Evolutionary conservation across 2,329 filamentous ascomycete species (phyloP).

Genomic region (Cryphonectria radicalis): DNA sequence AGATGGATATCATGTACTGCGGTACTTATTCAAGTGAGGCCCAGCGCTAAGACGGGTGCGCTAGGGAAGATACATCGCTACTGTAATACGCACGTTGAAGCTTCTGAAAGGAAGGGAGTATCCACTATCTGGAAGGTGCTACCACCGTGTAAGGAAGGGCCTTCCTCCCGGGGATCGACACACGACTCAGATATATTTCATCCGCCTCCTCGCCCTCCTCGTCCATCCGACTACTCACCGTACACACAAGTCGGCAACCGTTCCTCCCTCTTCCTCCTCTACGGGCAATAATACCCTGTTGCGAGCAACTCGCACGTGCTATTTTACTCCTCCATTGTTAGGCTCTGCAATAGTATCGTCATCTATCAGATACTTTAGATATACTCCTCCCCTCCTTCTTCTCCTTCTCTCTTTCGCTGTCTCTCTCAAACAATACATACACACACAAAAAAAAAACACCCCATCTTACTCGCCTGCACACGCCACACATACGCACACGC

Average conservation of each 20-base stretch:
- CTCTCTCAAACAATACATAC: not conserved
- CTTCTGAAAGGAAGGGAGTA: not conserved
- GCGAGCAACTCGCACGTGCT: not conserved
- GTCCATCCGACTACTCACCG: not conserved
- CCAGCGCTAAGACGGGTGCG: not conserved
- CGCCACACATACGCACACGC: not conserved
- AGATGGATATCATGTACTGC: not conserved
- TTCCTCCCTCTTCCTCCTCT: not conserved
- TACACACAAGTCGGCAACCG: not conserved
- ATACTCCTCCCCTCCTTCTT: not conserved
- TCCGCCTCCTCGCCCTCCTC: slow-evolving; percentile 13
- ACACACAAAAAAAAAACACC: not conserved
- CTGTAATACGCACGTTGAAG: not conserved
- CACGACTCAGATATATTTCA: slow-evolving; percentile 21
- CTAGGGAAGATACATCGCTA: not conserved
- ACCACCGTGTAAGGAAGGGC: not conserved
- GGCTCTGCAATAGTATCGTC: not conserved
- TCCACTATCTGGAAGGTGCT: not conserved
- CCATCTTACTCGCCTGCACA: not conserved
- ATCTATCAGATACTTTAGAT: not conserved
- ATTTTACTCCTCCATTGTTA: not conserved
- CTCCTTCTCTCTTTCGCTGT: not conserved
- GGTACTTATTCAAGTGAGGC: not conserved
- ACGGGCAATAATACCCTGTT: not conserved
- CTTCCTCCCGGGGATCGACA: not conserved